Conservation (phyloP, 2,329 filamentous ascomycete species). For the Scortechinia acanthostroma region DNA sequence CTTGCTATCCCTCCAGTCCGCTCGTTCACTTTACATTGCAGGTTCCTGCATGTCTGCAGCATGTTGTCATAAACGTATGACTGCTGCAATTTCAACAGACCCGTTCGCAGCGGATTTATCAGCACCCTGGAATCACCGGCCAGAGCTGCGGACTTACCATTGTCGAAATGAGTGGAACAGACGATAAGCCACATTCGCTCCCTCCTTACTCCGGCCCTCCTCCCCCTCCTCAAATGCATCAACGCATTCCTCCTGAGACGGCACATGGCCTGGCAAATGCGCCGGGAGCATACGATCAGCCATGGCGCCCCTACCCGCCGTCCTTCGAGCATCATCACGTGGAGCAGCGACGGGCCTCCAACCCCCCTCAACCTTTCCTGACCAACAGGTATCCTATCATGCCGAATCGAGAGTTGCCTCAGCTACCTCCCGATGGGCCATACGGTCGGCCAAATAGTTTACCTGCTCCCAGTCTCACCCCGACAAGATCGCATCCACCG, state of each 20-base stretch:
- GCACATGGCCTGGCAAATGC: no score
- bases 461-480: neutral
- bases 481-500: neutral
- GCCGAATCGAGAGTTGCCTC: neutral
- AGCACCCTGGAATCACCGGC: no score
- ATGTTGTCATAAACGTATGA: no score
- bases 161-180: neutral
- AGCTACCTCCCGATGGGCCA: neutral
- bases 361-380: neutral
- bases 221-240: neutral
- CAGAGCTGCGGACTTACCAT: no score
- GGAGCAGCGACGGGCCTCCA: neutral
- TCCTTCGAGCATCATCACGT: no score
- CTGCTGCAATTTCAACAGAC: no score
- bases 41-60: no score
- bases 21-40: no score
- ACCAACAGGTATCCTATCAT: neutral
- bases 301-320: neutral
- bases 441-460: neutral
- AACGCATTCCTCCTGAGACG: no score
- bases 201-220: neutral
- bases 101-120: no score
- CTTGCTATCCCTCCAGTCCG: no score
- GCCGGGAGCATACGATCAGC: neutral
- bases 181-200: neutral